Evolutionary conservation across 2,329 filamentous ascomycete genomes (phyloP).

Genomic region (Stachybotrys elegans): DNA sequence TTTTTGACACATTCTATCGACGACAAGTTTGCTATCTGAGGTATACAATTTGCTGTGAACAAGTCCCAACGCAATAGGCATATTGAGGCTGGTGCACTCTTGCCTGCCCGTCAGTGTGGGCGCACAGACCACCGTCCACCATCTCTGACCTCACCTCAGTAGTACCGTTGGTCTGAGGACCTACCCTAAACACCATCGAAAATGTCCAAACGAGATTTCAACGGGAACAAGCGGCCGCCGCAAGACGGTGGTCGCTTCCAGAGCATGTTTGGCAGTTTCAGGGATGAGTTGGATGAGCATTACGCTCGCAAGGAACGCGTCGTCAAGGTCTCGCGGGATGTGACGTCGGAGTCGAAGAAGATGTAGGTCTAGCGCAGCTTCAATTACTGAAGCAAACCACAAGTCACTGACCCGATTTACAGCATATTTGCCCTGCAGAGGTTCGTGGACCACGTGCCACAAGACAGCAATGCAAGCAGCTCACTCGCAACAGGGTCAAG

Average conservation of each 20-base stretch:
- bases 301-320: conserved; percentile 87
- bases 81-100: too few relatives aligned
- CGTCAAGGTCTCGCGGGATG: conserved; percentile 86
- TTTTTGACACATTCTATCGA: too few relatives aligned
- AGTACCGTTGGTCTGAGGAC: too few relatives aligned
- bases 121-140: too few relatives aligned
- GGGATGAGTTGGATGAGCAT: conserved; percentile 85
- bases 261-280: conserved; percentile 80
- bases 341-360: conserved; percentile 94
- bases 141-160: too few relatives aligned
- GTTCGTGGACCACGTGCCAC: conserved; percentile 14
- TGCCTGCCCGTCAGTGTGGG: too few relatives aligned
- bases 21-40: too few relatives aligned
- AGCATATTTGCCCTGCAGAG: conserved; percentile 36
- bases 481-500: conserved; percentile 49
- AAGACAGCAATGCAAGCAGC: neutral
- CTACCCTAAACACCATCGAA: too few relatives aligned
- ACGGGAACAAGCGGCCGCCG: conserved; percentile 43
- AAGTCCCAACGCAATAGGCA: too few relatives aligned
- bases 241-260: conserved; percentile 43
- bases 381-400: neutral
- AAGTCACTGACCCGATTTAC: neutral
- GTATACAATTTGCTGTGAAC: too few relatives aligned
- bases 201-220: conserved; percentile 53
- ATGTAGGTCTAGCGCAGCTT: conserved; percentile 54